A percentile compares a stretch with the other conserved stretches of the same genome.
These are phyloP conservation scores for Penicillium canariense DNA, from an alignment of 495 filamentous ascomycete species.

Conservation along the genomic window DNA sequence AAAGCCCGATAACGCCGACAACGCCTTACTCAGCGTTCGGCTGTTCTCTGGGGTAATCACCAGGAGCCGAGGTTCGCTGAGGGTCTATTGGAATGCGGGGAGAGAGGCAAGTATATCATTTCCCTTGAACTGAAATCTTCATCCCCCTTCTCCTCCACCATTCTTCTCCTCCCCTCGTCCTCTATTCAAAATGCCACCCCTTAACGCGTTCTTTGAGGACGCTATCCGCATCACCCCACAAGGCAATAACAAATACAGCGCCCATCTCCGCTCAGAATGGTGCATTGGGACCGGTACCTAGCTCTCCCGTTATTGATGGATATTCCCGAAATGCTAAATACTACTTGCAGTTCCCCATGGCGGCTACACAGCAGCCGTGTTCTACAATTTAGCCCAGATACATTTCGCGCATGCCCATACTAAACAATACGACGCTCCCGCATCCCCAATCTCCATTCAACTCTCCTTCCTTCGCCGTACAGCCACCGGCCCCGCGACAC, in stretches of 20 bases:
- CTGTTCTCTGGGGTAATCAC: neutral
- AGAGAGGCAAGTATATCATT: neutral
- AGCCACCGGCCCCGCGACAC: conserved; percentile 55
- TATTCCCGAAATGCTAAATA: neutral
- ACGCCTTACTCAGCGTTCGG: neutral
- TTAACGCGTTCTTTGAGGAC: conserved; percentile 50
- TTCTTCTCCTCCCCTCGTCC: neutral
- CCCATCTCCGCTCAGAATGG: conserved; percentile 59
- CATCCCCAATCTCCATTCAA: conserved; percentile 59
- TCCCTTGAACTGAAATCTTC: neutral
- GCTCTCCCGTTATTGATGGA: neutral
- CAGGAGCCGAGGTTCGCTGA: conserved; percentile 10
- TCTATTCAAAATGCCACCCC: conserved; percentile 14
- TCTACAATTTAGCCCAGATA: conserved; percentile 57
- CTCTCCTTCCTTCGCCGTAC: conserved; percentile 73
- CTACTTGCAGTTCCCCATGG: conserved; percentile 71
- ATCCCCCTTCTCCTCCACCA: neutral
- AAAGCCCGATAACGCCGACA: neutral
- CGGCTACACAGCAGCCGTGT: conserved; percentile 66
- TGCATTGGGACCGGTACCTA: conserved; percentile 65
- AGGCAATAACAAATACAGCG: conserved; percentile 60
- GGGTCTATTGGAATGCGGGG: neutral
- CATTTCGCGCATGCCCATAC: conserved; percentile 67
- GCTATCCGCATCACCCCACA: conserved; percentile 55
- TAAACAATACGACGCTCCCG: conserved; percentile 57